Percentiles rank a stretch among this genome's conserved stretches.
These are phyloP conservation scores for Phytophthora multivora DNA, from an alignment of 352 stramenopile species.

Conservation along the genomic window DNA sequence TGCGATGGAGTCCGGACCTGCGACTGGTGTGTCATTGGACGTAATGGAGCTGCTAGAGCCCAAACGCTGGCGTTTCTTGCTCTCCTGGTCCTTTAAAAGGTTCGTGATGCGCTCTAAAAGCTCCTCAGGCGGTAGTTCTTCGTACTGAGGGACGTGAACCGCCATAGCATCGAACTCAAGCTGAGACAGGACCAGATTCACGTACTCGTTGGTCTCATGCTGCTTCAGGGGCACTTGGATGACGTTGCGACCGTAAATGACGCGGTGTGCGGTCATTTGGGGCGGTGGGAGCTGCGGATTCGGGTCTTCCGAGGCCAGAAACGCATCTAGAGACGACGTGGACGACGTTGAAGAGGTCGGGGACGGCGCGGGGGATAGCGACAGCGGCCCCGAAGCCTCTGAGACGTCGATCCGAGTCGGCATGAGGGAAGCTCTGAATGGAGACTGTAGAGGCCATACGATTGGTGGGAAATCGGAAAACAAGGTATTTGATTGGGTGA, in stretches of 20 bases:
- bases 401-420: constrained; percentile 1
- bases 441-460: background rate
- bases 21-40: background rate
- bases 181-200: constrained; percentile 78
- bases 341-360: constrained; percentile 37
- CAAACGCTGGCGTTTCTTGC: constrained; percentile 35
- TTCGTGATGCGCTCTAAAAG: constrained; percentile 65
- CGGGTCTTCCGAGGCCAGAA: constrained; percentile 35
- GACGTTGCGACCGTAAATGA: constrained; percentile 73
- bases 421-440: constrained; percentile 1
- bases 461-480: too few species aligned
- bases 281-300: constrained; percentile 22
- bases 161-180: constrained; percentile 82
- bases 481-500: too few species aligned
- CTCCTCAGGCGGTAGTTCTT: constrained; percentile 57
- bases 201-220: constrained; percentile 46
- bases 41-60: constrained; percentile 14
- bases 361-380: constrained; percentile 21
- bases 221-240: constrained; percentile 78
- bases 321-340: constrained; percentile 31
- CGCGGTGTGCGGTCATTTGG: constrained; percentile 32
- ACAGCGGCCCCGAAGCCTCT: constrained; percentile 15
- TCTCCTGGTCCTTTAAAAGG: constrained; percentile 56
- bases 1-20: constrained; percentile 32
- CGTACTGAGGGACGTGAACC: constrained; percentile 71